A percentile compares a stretch with the other conserved stretches of the same genome.
Evolutionary conservation across 805 yeast genomes (phyloP).

Genomic region (Hanseniaspora valbyensis): DNA sequence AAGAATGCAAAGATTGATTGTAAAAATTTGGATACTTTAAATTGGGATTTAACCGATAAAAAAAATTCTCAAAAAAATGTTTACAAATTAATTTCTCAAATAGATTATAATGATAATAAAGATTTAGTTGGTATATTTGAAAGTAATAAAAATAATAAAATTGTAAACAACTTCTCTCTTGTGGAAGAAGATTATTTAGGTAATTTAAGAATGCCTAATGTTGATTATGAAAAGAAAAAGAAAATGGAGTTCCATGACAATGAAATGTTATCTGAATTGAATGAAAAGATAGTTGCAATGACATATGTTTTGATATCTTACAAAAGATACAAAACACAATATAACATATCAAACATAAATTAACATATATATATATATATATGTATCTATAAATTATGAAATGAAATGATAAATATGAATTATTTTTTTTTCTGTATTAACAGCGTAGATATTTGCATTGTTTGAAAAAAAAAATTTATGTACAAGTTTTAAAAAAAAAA

Average conservation of each 20-base stretch:
- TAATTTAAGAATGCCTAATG: not conserved
- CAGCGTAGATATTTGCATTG: too few relatives aligned
- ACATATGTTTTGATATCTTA: not conserved
- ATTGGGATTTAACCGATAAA: not conserved
- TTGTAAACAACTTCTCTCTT: not conserved
- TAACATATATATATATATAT: too few relatives aligned
- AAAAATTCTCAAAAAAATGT: not conserved
- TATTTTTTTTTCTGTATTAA: too few relatives aligned
- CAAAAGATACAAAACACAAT: not conserved
- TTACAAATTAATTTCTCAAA: not conserved
- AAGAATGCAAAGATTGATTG: not conserved
- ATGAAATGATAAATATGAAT: too few relatives aligned
- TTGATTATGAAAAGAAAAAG: not conserved
- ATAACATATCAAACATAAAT: too few relatives aligned
- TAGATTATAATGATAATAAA: not conserved
- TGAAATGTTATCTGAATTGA: not conserved
- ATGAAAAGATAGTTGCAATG: not conserved
- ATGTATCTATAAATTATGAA: too few relatives aligned
- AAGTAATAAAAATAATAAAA: not conserved
- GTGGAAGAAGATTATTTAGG: not conserved
- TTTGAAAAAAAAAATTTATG: too few relatives aligned
- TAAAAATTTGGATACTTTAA: not conserved
- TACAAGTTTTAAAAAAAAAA: too few relatives aligned
- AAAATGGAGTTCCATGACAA: not conserved
- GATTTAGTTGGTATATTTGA: not conserved